Conservation (phyloP, 2,329 filamentous ascomycete genomes). For the Colletotrichum sp. region DNA sequence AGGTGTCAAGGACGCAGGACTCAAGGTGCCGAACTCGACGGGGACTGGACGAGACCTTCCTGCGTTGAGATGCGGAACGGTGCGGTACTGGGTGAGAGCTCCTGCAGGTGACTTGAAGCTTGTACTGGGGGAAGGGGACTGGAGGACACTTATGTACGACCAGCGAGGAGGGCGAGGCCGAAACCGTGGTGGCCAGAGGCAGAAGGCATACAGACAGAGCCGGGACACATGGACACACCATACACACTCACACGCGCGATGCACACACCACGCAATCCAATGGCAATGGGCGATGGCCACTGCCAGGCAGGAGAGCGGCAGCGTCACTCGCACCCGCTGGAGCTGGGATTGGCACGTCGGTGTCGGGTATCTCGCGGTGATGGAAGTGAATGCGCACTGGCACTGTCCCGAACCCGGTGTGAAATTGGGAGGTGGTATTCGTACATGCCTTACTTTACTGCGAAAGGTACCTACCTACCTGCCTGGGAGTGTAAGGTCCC, state of each 20-base stretch:
- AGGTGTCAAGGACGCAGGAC: not conserved
- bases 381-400: not conserved
- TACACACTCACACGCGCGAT: not conserved
- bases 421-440: not conserved
- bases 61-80: not conserved
- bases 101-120: slow-evolving; percentile 11
- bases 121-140: not conserved
- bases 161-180: not conserved
- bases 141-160: slow-evolving; percentile 18
- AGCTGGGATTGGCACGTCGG: not conserved
- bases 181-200: slow-evolving; percentile 7
- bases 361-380: not conserved
- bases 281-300: not conserved
- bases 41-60: not conserved
- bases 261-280: not conserved
- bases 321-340: slow-evolving; percentile 12
- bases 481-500: not conserved
- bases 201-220: not conserved
- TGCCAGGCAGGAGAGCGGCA: slow-evolving; percentile 11
- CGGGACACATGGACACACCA: not conserved
- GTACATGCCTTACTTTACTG: not conserved
- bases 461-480: not conserved
- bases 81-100: slow-evolving; percentile 3
- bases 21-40: not conserved
- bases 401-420: not conserved